phyloP scores from a whole-genome alignment of 1,284 basidiomycete species.

The Malassezia furfur region DNA sequence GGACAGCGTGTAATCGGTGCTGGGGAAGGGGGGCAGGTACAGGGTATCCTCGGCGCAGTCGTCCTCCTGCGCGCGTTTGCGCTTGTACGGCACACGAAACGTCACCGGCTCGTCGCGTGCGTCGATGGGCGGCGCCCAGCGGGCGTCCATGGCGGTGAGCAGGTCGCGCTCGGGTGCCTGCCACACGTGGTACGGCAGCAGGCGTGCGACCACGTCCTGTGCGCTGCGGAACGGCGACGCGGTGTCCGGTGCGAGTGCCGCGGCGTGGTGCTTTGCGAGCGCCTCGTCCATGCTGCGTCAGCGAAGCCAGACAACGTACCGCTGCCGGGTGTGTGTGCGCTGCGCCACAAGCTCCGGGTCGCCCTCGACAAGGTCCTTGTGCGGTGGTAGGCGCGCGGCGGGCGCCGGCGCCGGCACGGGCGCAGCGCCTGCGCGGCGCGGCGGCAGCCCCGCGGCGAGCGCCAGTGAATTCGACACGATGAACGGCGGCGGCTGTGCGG shows the following conservation, averaged over 20 bases:
- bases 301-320: neutral
- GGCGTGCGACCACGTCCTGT: conserved; percentile 29
- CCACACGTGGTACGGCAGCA: conserved; percentile 44
- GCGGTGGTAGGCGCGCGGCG: conserved; percentile 7
- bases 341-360: conserved; percentile 12
- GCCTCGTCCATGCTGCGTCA: neutral
- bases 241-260: conserved; percentile 29
- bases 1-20: conserved; percentile 20
- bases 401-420: neutral
- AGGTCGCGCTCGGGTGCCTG: conserved; percentile 37
- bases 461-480: conserved; percentile 18
- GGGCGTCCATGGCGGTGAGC: conserved; percentile 10
- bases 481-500: conserved; percentile 8
- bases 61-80: conserved; percentile 18
- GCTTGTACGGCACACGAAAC: conserved; percentile 12
- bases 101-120: neutral
- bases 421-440: neutral
- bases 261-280: conserved; percentile 22
- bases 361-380: conserved; percentile 14
- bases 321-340: conserved; percentile 7
- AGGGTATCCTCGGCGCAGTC: conserved; percentile 12
- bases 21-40: conserved; percentile 25
- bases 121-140: neutral
- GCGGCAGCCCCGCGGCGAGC: conserved; percentile 7
- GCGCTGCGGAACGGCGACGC: conserved; percentile 29